Percentiles rank a stretch among this genome's conserved stretches.
These are phyloP conservation scores for Odonthalia washingtoniensis DNA, from an alignment of 31 red algal genomes.

Conservation along the genomic window DNA sequence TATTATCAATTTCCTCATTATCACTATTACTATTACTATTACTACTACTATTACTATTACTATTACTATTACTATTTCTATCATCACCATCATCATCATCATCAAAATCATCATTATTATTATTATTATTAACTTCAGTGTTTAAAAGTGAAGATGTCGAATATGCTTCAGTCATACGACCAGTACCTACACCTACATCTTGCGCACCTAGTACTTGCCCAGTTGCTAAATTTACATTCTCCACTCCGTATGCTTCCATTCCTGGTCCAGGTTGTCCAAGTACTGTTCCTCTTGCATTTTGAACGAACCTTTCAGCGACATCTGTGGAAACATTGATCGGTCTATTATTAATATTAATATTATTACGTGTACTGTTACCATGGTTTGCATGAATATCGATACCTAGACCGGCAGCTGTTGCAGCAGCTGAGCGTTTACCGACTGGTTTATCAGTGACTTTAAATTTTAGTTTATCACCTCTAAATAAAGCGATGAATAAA, in stretches of 20 bases:
- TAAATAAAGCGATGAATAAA: slow-evolving; percentile 62
- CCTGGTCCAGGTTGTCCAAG: slow-evolving; percentile 7
- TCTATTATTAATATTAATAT: too few relatives aligned
- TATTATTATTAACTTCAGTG: too few relatives aligned
- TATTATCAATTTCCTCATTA: not conserved
- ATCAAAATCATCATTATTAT: too few relatives aligned
- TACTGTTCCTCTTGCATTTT: slow-evolving; percentile 19
- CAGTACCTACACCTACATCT: not conserved
- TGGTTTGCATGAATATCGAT: too few relatives aligned
- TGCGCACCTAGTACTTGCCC: not conserved
- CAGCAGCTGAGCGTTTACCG: not conserved
- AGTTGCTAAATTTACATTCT: not conserved
- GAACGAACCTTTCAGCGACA: slow-evolving; percentile 36
- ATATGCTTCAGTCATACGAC: too few relatives aligned
- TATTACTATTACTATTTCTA: too few relatives aligned
- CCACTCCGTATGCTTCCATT: slow-evolving; percentile 19
- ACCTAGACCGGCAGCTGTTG: too few relatives aligned
- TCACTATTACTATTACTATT: not conserved
- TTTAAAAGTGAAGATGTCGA: too few relatives aligned
- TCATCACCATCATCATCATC: too few relatives aligned
- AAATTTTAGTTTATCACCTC: slow-evolving; percentile 69
- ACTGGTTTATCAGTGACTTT: slow-evolving; percentile 67
- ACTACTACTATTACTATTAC: too few relatives aligned
- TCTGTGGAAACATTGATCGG: too few relatives aligned
- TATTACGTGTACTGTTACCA: too few relatives aligned